Base-by-base conservation (phyloP, 2,329 filamentous ascomycete genomes). In the Aspergillus costaricaensis region DNA sequence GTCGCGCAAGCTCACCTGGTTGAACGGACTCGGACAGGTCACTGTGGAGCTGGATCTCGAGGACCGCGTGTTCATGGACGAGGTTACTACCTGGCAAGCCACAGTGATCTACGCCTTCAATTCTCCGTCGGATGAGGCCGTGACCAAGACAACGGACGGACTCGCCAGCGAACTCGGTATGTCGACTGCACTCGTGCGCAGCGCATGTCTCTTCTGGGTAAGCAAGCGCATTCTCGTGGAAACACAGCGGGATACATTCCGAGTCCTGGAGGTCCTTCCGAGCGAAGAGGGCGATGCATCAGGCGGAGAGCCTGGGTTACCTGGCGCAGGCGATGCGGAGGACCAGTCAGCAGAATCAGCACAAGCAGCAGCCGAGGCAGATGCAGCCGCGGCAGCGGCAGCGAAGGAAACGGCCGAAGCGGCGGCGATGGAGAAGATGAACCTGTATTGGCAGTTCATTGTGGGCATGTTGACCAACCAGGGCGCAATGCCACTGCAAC, bases 401-500 rank as follows among this genome's bases (percentile, higher is more conserved):
- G 76, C 76, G 14, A 79, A 77, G 61, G 77, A 81, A 65, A 73
- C 78, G 1, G 78, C 79, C 9, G 80, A 85, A 43, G 85, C 84
- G 14, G 80, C 90, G 32, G 84, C 89, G 21, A 83, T 86, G 65
- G 89, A 91, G 73, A 87, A 87, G 69, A 86, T 86, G 74, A 81
- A 83, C 47, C 84, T 96, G 41, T 96, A 97, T 76, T 92, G 91
- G 86, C 90, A 93, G 70, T 98, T 96, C 74, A 92, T 99, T 60
- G 82, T 92, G 59, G 92, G 91, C 55, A 98, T 99, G 95, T 80
- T 99, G 76, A 97, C 92, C 63, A 97, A 97, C 75, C 90, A 92
- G 68, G 89, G 89, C 17, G 86, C 89, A 27, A 95, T 97, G 91
- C 88, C 91, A 54, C 80, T 93, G 61, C 83, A 83, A 58, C 86